Base-by-base conservation (phyloP, 176 grass and related monocot species). In the Neostapfia colusana region DNA sequence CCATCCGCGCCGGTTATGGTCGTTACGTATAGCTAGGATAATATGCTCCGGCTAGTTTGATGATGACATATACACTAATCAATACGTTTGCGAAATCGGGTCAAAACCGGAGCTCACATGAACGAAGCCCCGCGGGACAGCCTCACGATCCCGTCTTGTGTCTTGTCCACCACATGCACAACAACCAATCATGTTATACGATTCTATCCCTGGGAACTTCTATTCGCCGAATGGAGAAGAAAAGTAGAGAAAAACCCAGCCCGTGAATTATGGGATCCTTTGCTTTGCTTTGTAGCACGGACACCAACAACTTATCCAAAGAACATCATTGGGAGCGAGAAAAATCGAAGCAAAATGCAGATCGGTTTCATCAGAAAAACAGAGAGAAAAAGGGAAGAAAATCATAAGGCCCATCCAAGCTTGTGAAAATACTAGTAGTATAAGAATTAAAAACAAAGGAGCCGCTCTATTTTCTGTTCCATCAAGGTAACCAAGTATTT, bases 321-420 rank as follows among this genome's bases (percentile, higher is more conserved):
- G 65, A 73, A 50, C 44, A 56, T 84, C 10, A 77, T 40, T 74
- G 67, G 78, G 74, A 70, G 36, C 72, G 78, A 11, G 69, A 67
- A 20, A 62, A 86, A 53, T 65, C 46, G 40, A 57, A 75, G 2
- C 16, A 34, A 43, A 80, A 35, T 12, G 13, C 3, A 5, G 23
- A 58, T 10, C 39, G 7, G 5, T 21, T 42, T 12, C 8, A 25
- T 41, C 2, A 60, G 13, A 43, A 1, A 24, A 40, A 6, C 12
- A 26, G 0, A 58, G 4, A 68, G 0, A 69, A 8, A 17, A 6
- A 73, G 2, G 15, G 0, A 2, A 62, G 26, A 1, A 10, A 23
- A 80, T 24, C 12, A 28, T 66, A 75, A 85, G 8, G 11, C 31
- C 65, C 56, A 74, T 80, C 37, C 77, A 55, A 70, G 44, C 78